Conservation (phyloP, 345 rosid genomes). For the Syzygium aromaticum region DNA sequence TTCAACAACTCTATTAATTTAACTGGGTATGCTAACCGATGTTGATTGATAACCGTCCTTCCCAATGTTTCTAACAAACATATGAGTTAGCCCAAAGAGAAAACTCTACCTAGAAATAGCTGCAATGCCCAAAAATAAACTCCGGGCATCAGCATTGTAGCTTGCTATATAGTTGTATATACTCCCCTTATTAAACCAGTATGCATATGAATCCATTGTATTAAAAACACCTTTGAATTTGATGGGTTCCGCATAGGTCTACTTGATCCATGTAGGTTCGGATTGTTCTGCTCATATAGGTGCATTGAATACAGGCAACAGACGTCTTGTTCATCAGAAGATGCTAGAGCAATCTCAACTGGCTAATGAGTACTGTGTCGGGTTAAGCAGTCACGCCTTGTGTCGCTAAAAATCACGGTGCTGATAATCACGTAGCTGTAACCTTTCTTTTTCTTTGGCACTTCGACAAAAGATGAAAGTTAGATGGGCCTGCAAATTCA, state of each 20-base stretch:
- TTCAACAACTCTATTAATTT: not conserved
- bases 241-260: not conserved
- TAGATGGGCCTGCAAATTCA: not conserved
- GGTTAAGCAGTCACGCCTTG: not conserved
- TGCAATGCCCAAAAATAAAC: not conserved
- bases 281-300: not conserved
- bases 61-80: not conserved
- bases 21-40: not conserved
- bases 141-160: not conserved
- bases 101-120: not conserved
- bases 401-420: not conserved
- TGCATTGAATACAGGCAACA: not conserved
- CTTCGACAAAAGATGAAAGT: not conserved
- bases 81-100: not conserved
- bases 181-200: not conserved
- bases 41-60: not conserved
- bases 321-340: not conserved
- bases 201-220: not conserved
- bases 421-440: not conserved
- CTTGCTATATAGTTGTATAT: not conserved
- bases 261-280: not conserved
- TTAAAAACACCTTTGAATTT: not conserved
- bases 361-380: not conserved
- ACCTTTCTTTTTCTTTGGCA: not conserved
- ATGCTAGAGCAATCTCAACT: not conserved